Conservation (phyloP, 306 rosid species). For the Acacia crassicarpa region DNA sequence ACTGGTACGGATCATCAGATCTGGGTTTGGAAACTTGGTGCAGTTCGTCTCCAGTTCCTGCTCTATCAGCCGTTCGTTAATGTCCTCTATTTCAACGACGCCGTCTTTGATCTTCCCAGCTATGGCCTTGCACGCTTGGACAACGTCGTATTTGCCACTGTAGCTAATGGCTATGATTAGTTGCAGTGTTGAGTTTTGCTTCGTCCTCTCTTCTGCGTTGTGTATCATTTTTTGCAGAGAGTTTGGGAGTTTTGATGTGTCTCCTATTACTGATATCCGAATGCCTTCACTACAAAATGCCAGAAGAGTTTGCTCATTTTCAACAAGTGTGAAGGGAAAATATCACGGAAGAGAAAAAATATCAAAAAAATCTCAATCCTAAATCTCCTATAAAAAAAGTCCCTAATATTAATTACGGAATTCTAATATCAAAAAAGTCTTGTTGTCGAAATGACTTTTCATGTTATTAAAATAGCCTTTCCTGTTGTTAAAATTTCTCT, state of each 20-base stretch:
- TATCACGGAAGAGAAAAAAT: too few species aligned
- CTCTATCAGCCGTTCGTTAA: constrained; percentile 56
- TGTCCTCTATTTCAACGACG: constrained; percentile 44
- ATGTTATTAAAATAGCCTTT: too few species aligned
- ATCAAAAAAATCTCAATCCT: too few species aligned
- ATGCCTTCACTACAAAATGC: constrained; percentile 50
- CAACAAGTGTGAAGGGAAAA: too few species aligned
- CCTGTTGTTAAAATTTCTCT: too few species aligned
- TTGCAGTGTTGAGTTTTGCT: constrained; percentile 48
- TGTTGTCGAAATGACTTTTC: too few species aligned
- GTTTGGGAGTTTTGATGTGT: constrained; percentile 51
- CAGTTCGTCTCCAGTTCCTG: constrained; percentile 77
- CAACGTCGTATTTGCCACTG: constrained; percentile 79
- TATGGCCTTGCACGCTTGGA: constrained; percentile 69
- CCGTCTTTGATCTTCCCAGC: constrained; percentile 63
- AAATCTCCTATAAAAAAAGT: too few species aligned
- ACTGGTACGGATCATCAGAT: constrained; percentile 73
- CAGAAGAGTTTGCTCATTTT: not conserved
- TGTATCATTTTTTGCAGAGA: constrained; percentile 41
- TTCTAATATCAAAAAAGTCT: too few species aligned
- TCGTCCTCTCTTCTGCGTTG: constrained; percentile 51
- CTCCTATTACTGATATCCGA: constrained; percentile 68
- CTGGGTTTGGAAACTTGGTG: constrained; percentile 70
- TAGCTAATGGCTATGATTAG: constrained; percentile 68
- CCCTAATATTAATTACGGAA: too few species aligned